Evolutionary conservation across 2,329 filamentous ascomycete genomes (phyloP).

Genomic region (Stagonosporopsis tanaceti): DNA sequence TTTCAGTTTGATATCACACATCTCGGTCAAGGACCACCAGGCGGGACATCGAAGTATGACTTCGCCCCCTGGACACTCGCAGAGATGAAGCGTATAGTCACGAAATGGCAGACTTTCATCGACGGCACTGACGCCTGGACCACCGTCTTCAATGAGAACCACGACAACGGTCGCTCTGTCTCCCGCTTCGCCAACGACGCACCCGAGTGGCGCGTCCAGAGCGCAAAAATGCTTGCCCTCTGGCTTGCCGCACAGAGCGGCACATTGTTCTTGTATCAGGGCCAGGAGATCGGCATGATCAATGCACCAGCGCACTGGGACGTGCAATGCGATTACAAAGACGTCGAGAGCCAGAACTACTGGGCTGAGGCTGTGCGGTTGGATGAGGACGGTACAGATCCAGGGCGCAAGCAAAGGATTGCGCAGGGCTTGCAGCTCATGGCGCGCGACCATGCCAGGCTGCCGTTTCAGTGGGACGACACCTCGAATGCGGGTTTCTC

Average conservation of each 20-base stretch:
- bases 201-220: slow-evolving; percentile 53
- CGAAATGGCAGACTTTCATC: slow-evolving; percentile 59
- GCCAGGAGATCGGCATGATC: slow-evolving; percentile 68
- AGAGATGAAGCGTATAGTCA: slow-evolving; percentile 53
- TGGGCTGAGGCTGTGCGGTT: slow-evolving; percentile 47
- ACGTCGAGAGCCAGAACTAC: slow-evolving; percentile 63
- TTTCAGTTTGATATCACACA: slow-evolving; percentile 57
- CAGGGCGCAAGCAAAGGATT: slow-evolving; percentile 44
- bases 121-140: slow-evolving; percentile 60
- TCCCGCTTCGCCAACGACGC: slow-evolving; percentile 61
- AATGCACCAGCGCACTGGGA: slow-evolving; percentile 61
- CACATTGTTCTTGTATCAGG: slow-evolving; percentile 67
- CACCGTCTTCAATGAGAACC: slow-evolving; percentile 69
- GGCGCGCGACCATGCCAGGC: slow-evolving; percentile 73
- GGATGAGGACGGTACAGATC: slow-evolving; percentile 33
- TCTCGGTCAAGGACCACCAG: slow-evolving; percentile 46
- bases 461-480: slow-evolving; percentile 76
- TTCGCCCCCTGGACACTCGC: slow-evolving; percentile 51
- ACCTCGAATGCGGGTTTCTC: slow-evolving; percentile 71
- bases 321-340: slow-evolving; percentile 66
- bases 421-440: slow-evolving; percentile 64
- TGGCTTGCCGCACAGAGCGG: slow-evolving; percentile 59
- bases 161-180: slow-evolving; percentile 66
- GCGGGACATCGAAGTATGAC: slow-evolving; percentile 43
- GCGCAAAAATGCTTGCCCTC: slow-evolving; percentile 64